Evolutionary conservation across 148 eudicot genomes (phyloP).

Genomic region (Rhododendron mucronatum): DNA sequence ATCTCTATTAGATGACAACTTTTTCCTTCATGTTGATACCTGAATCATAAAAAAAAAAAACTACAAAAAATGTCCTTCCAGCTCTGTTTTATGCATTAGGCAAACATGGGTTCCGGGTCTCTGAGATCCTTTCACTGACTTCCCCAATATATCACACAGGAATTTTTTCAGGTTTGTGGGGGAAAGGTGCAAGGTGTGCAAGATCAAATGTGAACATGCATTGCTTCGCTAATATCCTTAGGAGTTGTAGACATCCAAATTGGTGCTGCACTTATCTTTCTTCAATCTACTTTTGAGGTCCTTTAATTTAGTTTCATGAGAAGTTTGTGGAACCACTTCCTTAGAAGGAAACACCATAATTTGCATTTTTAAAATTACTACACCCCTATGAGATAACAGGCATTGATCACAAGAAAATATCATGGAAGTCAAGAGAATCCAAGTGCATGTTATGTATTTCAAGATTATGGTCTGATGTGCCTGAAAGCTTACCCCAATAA

Average conservation of each 20-base stretch:
- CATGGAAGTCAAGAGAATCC: background rate
- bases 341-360: background rate
- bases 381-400: background rate
- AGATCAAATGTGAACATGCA: background rate
- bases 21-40: background rate
- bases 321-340: background rate
- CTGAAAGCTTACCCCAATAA: conserved; percentile 67
- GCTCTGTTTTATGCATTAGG: background rate
- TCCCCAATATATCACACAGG: background rate
- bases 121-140: too few species aligned
- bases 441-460: background rate
- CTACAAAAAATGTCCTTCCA: background rate
- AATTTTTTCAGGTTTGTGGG: background rate
- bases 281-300: background rate
- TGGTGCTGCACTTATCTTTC: background rate
- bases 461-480: background rate
- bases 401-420: background rate
- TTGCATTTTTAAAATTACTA: background rate
- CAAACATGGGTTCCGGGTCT: background rate
- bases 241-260: background rate
- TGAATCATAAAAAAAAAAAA: background rate
- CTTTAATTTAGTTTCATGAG: background rate
- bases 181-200: background rate
- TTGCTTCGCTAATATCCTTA: background rate
- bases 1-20: background rate